Evolutionary conservation across 257 asterid genomes (phyloP).

Genomic region (Solanum chmielewskii): DNA sequence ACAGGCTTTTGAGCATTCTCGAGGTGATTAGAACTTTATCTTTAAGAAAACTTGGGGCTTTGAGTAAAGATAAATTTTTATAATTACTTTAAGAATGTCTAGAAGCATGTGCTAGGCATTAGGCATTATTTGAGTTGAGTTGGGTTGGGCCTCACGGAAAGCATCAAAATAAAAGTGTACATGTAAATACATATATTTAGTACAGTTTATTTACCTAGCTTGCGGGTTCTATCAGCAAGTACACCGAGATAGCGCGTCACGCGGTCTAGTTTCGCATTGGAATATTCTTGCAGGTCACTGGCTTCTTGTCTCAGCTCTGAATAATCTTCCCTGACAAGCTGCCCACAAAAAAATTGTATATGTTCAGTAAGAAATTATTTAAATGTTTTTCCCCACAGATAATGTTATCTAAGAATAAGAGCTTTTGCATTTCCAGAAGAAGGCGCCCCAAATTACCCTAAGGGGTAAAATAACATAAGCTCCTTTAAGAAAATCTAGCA

Average conservation of each 20-base stretch:
- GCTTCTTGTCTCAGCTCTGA: constrained; percentile 88
- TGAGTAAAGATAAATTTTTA: background rate
- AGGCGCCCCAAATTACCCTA: background rate
- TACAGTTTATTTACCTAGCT: constrained; percentile 47
- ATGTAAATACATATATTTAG: background rate
- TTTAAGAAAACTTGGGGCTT: background rate
- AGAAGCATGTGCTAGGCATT: background rate
- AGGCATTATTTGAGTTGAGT: background rate
- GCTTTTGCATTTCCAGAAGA: background rate
- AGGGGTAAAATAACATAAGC: background rate
- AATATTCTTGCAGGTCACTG: constrained; percentile 87
- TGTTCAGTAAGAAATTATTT: background rate
- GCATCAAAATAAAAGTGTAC: background rate
- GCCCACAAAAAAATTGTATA: constrained; percentile 15
- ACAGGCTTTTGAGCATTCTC: background rate
- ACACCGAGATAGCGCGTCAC: constrained; percentile 89
- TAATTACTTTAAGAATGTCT: background rate
- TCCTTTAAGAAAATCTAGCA: background rate
- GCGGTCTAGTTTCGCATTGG: constrained; percentile 89
- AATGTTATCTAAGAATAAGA: background rate
- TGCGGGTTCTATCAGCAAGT: constrained; percentile 89
- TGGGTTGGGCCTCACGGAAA: background rate
- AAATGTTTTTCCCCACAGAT: background rate
- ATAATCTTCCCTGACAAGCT: constrained; percentile 82
- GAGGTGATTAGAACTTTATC: background rate